Evolutionary conservation across 345 rosid species (phyloP).

Genomic region (Syzygium grande): DNA sequence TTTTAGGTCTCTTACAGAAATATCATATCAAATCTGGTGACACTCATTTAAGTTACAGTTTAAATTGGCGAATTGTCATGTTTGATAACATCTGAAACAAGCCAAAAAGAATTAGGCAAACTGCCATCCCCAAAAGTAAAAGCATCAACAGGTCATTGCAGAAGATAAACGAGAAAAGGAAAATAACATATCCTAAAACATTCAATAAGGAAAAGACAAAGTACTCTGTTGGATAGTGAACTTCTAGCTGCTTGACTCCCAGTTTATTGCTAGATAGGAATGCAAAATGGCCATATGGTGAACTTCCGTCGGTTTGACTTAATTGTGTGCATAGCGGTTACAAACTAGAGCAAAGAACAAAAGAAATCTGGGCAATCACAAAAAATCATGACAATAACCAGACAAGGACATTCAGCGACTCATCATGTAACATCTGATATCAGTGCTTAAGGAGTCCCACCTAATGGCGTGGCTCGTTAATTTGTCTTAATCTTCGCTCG

Average conservation of each 20-base stretch:
- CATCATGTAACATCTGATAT: not conserved
- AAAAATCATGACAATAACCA: not conserved
- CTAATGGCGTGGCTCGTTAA: not conserved
- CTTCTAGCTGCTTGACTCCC: not conserved
- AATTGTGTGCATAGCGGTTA: not conserved
- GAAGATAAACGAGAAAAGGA: not conserved
- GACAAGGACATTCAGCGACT: not conserved
- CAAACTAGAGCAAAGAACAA: not conserved
- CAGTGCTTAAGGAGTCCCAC: not conserved
- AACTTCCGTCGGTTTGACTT: not conserved
- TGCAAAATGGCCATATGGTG: not conserved
- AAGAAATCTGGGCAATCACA: not conserved
- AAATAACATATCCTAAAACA: not conserved
- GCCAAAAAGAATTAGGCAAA: not conserved
- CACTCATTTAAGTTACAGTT: not conserved
- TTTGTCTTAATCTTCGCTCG: not conserved
- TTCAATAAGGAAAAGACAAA: not conserved
- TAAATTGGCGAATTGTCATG: not conserved
- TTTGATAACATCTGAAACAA: not conserved
- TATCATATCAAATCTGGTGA: not conserved
- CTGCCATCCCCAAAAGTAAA: not conserved
- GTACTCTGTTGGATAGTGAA: not conserved
- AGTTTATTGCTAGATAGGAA: not conserved
- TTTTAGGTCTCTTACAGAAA: not conserved
- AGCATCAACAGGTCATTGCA: not conserved